Percentiles rank a stretch among this genome's conserved stretches.
These are phyloP conservation scores for Amanita exitialis DNA, from an alignment of 768 basidiomycete species.

Conservation along the genomic window DNA sequence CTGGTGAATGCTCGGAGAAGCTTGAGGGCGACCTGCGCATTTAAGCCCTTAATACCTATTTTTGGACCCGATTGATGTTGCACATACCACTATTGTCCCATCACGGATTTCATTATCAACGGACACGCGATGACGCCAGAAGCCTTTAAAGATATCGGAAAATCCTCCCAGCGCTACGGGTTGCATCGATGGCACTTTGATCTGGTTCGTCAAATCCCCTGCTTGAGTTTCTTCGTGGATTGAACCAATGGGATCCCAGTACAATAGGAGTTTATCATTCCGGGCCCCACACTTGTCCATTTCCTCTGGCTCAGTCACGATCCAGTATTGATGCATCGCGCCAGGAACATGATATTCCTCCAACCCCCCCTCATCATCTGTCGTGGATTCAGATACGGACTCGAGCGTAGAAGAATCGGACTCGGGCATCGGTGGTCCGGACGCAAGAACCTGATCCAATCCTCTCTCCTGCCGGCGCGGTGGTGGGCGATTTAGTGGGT, in stretches of 20 bases:
- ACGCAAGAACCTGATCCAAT: too few relatives aligned
- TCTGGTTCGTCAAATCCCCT: slow-evolving; percentile 11
- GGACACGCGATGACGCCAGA: slow-evolving; percentile 7
- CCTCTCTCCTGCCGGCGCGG: too few relatives aligned
- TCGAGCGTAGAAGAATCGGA: too few relatives aligned
- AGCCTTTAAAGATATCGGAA: slow-evolving; percentile 17
- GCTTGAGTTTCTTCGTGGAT: slow-evolving; percentile 5
- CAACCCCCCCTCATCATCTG: too few relatives aligned
- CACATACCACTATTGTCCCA: neutral
- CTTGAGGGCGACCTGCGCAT: slow-evolving; percentile 16
- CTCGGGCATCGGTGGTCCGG: too few relatives aligned
- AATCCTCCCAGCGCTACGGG: slow-evolving; percentile 16
- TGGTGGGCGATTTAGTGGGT: too few relatives aligned
- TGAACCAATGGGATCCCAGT: neutral
- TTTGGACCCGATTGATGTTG: neutral
- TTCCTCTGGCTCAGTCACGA: neutral
- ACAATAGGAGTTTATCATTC: neutral
- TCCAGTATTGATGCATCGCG: neutral
- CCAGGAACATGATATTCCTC: neutral
- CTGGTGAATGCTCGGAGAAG: slow-evolving; percentile 14
- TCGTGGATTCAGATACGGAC: too few relatives aligned
- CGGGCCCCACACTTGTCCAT: neutral
- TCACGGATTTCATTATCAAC: neutral
- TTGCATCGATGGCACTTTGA: slow-evolving; percentile 5
- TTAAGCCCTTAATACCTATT: neutral